Evolutionary conservation across 495 filamentous ascomycete species (phyloP).

Genomic region (Penicillium atrosanguineum): DNA sequence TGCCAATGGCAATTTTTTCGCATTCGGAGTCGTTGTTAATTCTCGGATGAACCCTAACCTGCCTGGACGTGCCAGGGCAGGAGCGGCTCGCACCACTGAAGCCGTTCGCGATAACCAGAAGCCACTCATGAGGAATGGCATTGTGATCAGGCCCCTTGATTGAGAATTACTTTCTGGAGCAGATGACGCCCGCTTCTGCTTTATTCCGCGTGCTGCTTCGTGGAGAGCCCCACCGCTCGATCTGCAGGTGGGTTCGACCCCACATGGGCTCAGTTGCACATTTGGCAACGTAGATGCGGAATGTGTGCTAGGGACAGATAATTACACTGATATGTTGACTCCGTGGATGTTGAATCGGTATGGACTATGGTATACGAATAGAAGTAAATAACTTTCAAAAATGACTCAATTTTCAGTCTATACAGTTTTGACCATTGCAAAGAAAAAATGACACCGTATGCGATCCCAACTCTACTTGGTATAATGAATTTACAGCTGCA

Average conservation of each 20-base stretch:
- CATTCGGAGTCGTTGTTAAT: slow-evolving; percentile 3
- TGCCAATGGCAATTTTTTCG: slow-evolving; percentile 18
- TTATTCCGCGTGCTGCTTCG: background rate
- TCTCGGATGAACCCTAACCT: slow-evolving; percentile 6
- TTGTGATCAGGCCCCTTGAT: background rate
- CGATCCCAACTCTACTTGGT: slow-evolving; percentile 10
- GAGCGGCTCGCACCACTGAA: background rate
- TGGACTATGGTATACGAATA: background rate
- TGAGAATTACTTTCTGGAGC: background rate
- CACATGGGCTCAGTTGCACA: slow-evolving; percentile 5
- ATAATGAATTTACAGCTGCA: slow-evolving; percentile 37
- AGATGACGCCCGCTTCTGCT: background rate
- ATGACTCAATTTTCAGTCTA: background rate
- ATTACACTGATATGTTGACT: too few species aligned
- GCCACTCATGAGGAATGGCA: background rate
- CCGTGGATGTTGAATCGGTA: background rate
- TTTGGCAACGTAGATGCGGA: background rate
- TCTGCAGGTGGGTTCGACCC: slow-evolving; percentile 13
- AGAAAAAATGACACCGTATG: slow-evolving; percentile 8
- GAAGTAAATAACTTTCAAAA: background rate
- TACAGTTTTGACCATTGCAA: slow-evolving; percentile 1
- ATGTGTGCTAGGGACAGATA: background rate
- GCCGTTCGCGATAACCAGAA: background rate
- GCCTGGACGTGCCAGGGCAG: background rate
- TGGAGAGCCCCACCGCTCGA: slow-evolving; percentile 8